These are phyloP conservation scores for Kodamaea laetipori DNA, from an alignment of 805 yeast genomes.

Conservation along the genomic window DNA sequence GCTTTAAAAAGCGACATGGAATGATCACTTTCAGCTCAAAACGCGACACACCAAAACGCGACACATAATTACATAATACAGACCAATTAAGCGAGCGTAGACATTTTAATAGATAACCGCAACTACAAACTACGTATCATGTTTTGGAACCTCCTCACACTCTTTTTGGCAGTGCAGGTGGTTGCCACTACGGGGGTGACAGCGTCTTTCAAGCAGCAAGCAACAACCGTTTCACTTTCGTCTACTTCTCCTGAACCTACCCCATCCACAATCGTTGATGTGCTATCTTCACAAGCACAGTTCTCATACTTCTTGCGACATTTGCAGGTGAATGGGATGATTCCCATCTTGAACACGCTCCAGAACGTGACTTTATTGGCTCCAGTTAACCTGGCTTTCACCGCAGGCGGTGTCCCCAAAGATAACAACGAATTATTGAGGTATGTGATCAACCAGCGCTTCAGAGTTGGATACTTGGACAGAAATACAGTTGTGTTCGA, in stretches of 20 bases:
- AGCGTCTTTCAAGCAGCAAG: not conserved
- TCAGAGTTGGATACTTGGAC: constrained; percentile 34
- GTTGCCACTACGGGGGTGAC: not conserved
- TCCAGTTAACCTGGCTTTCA: constrained; percentile 77
- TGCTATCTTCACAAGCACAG: constrained; percentile 66
- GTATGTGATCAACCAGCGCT: constrained; percentile 36
- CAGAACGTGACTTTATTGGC: constrained; percentile 74
- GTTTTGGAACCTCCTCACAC: too few species aligned
- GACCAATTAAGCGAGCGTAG: too few species aligned
- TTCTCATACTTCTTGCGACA: constrained; percentile 64
- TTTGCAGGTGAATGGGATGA: constrained; percentile 61
- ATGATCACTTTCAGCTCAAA: too few species aligned
- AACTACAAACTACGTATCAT: too few species aligned
- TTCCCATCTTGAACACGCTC: constrained; percentile 61
- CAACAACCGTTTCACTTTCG: constrained; percentile 6
- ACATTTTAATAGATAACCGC: too few species aligned
- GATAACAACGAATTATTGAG: constrained; percentile 9
- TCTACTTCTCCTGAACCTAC: constrained; percentile 16
- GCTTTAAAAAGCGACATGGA: not conserved
- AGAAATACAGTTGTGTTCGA: constrained; percentile 28
- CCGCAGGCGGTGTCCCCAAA: constrained; percentile 10
- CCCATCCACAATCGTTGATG: constrained; percentile 59
- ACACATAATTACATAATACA: too few species aligned
- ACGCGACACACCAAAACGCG: too few species aligned
- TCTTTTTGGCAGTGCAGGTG: not conserved